Base-by-base conservation (phyloP, 345 rosid species). In the Melaleuca alternifolia region DNA sequence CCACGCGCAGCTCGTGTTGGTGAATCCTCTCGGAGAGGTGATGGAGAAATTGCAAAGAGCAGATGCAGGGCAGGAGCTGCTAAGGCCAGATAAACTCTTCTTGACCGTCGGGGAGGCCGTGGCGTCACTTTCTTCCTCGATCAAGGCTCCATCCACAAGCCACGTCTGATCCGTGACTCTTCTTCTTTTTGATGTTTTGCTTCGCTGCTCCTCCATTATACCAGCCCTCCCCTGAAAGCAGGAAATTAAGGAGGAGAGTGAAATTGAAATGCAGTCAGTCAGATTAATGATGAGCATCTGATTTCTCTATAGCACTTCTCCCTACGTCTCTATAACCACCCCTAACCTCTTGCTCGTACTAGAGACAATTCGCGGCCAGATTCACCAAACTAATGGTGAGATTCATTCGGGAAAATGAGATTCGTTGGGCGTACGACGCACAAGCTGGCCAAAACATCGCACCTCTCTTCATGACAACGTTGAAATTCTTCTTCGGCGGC, bases 61-160 rank as follows among this genome's bases (percentile, higher is more conserved):
- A 41, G 96, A 95, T 48, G 93, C 90, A 75, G 87, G 71, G 26
- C 86, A 88, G 5, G 93, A 89, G 75, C 85, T 94, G 56, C 84
- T 90, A 82, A 90, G 91, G 83, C 94, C 95, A 20, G 96, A 92
- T 79, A 86, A 89, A 87, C 93, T 97, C 57, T 97, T 83, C 93
- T 92, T 97, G 91, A 93, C 98, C 11, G 94, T 94, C n/a, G 97
- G 94, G 46, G 98, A 97, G 89, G 99, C 99, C 81, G 92, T 96
- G 82, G 94, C 98, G 50, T 90, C 94, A 30, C 95, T 96, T 37
- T 92, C 97, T 84, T 91, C 94, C 33, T 50, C 92, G 16, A 54
- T 91, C 48, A 96, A 97, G 89, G 84, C 89, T 83, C 92, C 90
- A 75, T 86, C 92, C 50, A 88, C 93, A 21, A 92, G 30, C 89